Conservation (phyloP, 164 flowering plant species). For the Umbilicus rupestris region DNA sequence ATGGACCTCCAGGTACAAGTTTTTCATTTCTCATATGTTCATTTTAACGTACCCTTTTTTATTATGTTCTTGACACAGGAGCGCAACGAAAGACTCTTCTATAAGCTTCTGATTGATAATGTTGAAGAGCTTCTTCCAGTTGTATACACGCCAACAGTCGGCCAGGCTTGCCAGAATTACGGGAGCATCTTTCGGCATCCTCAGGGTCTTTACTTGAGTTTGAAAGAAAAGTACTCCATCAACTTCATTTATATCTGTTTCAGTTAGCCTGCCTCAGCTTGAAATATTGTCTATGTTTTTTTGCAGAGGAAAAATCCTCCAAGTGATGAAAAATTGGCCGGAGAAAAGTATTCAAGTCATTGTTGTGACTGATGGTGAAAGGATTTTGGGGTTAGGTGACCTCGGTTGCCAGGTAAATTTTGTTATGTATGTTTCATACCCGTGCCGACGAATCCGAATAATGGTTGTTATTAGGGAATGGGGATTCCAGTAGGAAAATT, state of each 20-base stretch:
- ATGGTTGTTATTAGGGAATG: slow-evolving; percentile 51
- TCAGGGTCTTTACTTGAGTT: slow-evolving; percentile 78
- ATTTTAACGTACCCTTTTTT: background rate
- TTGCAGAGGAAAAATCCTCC: slow-evolving; percentile 63
- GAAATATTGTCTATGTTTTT: background rate
- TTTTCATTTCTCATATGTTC: background rate
- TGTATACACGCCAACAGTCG: slow-evolving; percentile 81
- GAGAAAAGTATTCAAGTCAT: slow-evolving; percentile 43
- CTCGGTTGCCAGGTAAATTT: slow-evolving; percentile 72
- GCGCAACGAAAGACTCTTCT: slow-evolving; percentile 62
- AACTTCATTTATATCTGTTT: background rate
- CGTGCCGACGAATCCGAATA: background rate
- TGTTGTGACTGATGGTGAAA: slow-evolving; percentile 83
- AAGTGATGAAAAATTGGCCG: slow-evolving; percentile 73
- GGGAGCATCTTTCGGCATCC: slow-evolving; percentile 75
- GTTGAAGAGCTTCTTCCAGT: slow-evolving; percentile 81
- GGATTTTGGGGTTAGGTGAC: slow-evolving; percentile 80
- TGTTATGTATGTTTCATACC: too few species aligned
- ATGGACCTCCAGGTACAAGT: slow-evolving; percentile 63
- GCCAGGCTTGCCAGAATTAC: slow-evolving; percentile 87
- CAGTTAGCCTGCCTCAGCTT: background rate
- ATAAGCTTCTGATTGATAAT: slow-evolving; percentile 76
- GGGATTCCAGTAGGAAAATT: slow-evolving; percentile 94
- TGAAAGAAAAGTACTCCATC: slow-evolving; percentile 60
- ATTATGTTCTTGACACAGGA: slow-evolving; percentile 35